Evolutionary conservation across 805 yeast species (phyloP).

Genomic region (Suhomyces tanzawaensis): DNA sequence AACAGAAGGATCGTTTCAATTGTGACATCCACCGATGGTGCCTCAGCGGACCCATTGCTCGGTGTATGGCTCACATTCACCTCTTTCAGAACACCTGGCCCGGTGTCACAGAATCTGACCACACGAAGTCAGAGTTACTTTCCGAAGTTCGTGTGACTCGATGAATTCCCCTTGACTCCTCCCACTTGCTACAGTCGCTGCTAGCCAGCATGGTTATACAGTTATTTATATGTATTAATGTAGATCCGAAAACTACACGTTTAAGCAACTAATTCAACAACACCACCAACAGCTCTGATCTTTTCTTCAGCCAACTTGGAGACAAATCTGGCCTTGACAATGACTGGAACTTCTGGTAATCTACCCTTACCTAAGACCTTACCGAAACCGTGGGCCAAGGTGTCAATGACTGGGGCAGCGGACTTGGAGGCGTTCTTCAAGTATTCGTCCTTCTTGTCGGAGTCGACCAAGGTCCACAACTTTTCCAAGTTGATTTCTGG

Average conservation of each 20-base stretch:
- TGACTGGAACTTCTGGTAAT: constrained; percentile 96
- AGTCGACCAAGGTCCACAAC: constrained; percentile 95
- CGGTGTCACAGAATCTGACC: too few relatives aligned
- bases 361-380: constrained; percentile 99
- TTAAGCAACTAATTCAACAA: constrained; percentile 98
- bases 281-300: constrained; percentile 99
- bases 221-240: constrained; percentile 7
- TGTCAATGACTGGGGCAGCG: constrained; percentile 98
- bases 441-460: constrained; percentile 92
- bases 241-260: constrained; percentile 11
- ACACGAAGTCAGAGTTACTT: too few relatives aligned
- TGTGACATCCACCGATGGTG: too few relatives aligned
- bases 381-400: constrained; percentile 99
- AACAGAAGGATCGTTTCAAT: too few relatives aligned
- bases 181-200: too few relatives aligned
- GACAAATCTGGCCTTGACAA: constrained; percentile 99
- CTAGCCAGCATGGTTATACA: too few relatives aligned
- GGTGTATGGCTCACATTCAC: too few relatives aligned
- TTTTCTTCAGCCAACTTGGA: constrained; percentile 99
- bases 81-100: too few relatives aligned
- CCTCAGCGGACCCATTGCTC: too few relatives aligned
- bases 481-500: constrained; percentile 98
- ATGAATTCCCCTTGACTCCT: too few relatives aligned
- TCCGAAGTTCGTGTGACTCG: too few relatives aligned
- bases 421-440: constrained; percentile 77